phyloP scores from a whole-genome alignment of 345 rosid species.

The Aquilaria sinensis region DNA sequence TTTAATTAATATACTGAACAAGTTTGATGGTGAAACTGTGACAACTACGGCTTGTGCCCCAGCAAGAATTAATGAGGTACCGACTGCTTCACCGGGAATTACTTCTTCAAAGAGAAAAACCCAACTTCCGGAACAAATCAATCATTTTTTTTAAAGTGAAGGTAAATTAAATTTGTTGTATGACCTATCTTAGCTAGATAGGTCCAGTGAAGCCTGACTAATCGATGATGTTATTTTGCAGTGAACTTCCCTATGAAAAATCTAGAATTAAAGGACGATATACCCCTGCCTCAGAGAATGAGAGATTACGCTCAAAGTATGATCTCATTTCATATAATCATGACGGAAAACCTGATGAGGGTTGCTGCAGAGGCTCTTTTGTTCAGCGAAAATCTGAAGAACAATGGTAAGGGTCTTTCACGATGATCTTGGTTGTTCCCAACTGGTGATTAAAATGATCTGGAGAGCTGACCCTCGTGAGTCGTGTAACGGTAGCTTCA shows the following conservation, averaged over 20 bases:
- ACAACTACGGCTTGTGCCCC: constrained; percentile 92
- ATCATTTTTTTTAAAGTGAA: neutral
- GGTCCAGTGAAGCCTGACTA: neutral
- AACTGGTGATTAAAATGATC: no score
- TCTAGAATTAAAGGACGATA: constrained; percentile 85
- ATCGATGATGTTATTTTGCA: constrained; percentile 20
- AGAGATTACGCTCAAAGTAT: constrained; percentile 63
- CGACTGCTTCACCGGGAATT: constrained; percentile 84
- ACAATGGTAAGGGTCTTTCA: constrained; percentile 45
- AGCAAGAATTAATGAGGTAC: constrained; percentile 70
- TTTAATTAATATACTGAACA: constrained; percentile 79
- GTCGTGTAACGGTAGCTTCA: no score
- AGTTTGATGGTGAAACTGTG: constrained; percentile 86
- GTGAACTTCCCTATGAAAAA: constrained; percentile 98
- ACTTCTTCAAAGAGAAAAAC: constrained; percentile 93
- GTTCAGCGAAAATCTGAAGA: constrained; percentile 97
- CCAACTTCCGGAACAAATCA: constrained; percentile 72
- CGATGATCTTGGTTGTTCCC: neutral
- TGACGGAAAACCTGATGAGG: constrained; percentile 95
- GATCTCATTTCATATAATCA: constrained; percentile 92
- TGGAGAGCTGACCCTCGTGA: no score
- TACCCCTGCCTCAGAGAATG: constrained; percentile 70
- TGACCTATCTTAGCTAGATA: neutral
- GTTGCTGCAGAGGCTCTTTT: constrained; percentile 81
- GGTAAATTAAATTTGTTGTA: neutral